Conservation (phyloP, 306 rosid species). For the Sphenostylis stenocarpa region DNA sequence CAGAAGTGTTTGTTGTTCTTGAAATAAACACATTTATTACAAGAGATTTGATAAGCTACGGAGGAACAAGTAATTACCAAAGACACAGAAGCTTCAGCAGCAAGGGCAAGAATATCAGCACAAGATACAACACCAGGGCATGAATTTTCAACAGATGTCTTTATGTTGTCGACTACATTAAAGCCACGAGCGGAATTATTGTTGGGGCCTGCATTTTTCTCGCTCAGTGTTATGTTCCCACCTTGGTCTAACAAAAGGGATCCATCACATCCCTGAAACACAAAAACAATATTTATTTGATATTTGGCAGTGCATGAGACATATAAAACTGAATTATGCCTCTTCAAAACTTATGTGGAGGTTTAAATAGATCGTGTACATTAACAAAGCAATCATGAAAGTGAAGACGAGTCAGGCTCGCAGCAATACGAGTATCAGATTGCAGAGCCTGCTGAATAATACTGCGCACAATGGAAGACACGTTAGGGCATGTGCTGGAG, state of each 20-base stretch:
- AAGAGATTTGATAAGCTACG: not conserved
- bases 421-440: slow-evolving; percentile 63
- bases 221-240: slow-evolving; percentile 62
- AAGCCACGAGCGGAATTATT: slow-evolving; percentile 58
- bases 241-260: slow-evolving; percentile 58
- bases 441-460: slow-evolving; percentile 59
- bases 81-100: slow-evolving; percentile 61
- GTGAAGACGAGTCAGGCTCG: slow-evolving; percentile 72
- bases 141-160: slow-evolving; percentile 61
- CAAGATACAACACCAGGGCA: slow-evolving; percentile 75
- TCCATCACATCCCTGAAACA: slow-evolving; percentile 73
- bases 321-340: not conserved
- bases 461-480: slow-evolving; percentile 54
- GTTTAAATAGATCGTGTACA: not conserved
- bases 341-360: not conserved
- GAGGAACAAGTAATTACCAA: slow-evolving; percentile 41
- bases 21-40: not conserved
- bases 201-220: slow-evolving; percentile 64
- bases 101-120: slow-evolving; percentile 77
- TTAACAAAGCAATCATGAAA: slow-evolving; percentile 78
- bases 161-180: slow-evolving; percentile 65
- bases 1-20: too few relatives aligned
- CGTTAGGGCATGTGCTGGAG: slow-evolving; percentile 63
- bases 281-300: not conserved
- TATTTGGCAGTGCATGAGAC: not conserved